Conservation (phyloP, 768 basidiomycete species). For the Lactifluus pinguis region DNA sequence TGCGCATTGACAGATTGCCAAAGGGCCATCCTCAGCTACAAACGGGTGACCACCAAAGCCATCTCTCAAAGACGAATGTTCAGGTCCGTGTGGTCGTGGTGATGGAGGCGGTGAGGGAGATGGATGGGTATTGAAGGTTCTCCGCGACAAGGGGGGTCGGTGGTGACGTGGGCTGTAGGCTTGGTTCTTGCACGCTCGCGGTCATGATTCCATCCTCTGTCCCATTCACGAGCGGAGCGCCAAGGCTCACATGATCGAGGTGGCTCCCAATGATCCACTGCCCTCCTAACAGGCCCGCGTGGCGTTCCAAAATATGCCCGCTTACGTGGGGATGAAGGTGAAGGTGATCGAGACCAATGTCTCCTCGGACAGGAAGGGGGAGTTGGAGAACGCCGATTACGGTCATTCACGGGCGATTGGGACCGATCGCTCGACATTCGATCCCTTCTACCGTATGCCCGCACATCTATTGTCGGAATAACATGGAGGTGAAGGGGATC, state of each 20-base stretch:
- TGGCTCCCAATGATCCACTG: no score
- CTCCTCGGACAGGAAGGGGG: background rate
- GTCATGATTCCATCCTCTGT: background rate
- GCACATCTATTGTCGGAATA: background rate
- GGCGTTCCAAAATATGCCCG: background rate
- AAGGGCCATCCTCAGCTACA: no score
- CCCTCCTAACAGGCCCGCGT: no score
- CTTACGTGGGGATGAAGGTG: conserved; percentile 2
- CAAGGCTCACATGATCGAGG: background rate
- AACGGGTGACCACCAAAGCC: no score
- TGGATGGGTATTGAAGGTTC: background rate
- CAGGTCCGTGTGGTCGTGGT: no score
- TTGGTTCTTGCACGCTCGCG: background rate
- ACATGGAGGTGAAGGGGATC: background rate
- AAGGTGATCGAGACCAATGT: background rate
- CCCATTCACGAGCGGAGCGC: background rate
- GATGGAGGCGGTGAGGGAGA: conserved; percentile 1
- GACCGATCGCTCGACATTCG: conserved; percentile 3
- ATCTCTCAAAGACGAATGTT: no score
- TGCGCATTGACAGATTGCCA: background rate
- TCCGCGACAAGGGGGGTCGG: background rate
- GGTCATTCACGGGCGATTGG: background rate
- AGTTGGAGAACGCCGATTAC: conserved; percentile 1
- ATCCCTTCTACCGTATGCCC: background rate
- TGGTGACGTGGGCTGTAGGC: background rate